Base-by-base conservation (phyloP, 805 yeast species). In the Pichia cabralensis region DNA sequence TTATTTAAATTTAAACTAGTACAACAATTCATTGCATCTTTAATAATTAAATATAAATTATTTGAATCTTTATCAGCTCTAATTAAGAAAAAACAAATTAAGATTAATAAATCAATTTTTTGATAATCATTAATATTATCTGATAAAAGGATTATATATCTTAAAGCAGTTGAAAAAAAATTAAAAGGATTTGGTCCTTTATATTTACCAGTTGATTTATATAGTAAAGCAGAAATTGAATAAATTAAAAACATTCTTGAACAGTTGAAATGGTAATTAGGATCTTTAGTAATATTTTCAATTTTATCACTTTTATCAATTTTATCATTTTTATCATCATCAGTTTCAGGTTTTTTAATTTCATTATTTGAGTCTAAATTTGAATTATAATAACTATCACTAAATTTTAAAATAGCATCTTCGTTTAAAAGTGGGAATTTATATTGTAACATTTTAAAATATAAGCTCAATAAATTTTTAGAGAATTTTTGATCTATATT, bases 21-120 rank as follows among this genome's bases (percentile, higher is more conserved):
- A 44, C 72, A 69, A 10, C 69, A 52, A 15, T 55, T 50, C 64
- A 73, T 62, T 6, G 76, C 67, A 46, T 74, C 78, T 23, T 62
- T 58, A 22, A 75, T 64, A 29, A 75, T 68, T 15, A 66, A 67
- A 46, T 69, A 72, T 11, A 74, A 57, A 9, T 69, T 69, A 20
- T 65, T 60, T 6, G 80, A 64, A 46, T 76, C 82, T 33, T 69
- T 61, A 45, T 76, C 82, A 3, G 80, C 73, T 48, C 82, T 60
- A 34, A 74, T 69, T 34, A 76, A 55, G 39, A 74, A 74, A 15
- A 72, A 60, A 7, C 74, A 70, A 10, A 75, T 55, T 31, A 76
- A 46, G 2, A 75, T 58, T 27, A 72, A 51, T 5, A 75, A 60
- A 50, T 74, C 79, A 24, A 76, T 60, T 43, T 67, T 67, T 46